phyloP scores from a whole-genome alignment of 495 filamentous ascomycete genomes.

The Trichoderma reesei region DNA sequence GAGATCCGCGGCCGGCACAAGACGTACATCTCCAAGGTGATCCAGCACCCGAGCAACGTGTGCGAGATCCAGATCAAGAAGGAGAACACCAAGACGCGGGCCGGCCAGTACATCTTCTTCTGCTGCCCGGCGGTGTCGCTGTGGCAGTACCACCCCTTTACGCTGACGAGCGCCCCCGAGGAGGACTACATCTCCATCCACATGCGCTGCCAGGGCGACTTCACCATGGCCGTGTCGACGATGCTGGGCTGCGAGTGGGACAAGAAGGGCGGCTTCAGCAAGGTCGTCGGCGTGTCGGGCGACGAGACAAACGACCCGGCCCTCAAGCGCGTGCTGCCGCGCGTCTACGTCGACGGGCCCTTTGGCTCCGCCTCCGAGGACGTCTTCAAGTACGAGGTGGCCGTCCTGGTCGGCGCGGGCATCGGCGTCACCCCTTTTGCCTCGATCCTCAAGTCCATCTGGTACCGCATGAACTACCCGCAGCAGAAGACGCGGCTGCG shows the following conservation, averaged over 20 bases:
- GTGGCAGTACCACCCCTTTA: conserved; percentile 75
- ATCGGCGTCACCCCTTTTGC: conserved; percentile 69
- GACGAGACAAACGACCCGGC: conserved; percentile 52
- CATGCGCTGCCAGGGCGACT: conserved; percentile 61
- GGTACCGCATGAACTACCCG: conserved; percentile 78
- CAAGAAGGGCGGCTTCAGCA: conserved; percentile 41
- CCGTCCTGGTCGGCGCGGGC: conserved; percentile 58
- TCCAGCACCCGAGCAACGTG: conserved; percentile 75
- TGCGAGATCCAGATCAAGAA: conserved; percentile 83
- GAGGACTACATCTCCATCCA: conserved; percentile 78
- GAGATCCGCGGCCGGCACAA: conserved; percentile 63
- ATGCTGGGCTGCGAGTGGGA: conserved; percentile 62
- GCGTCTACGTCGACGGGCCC: conserved; percentile 69
- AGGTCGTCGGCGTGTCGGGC: conserved; percentile 55
- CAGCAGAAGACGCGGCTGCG: conserved; percentile 61
- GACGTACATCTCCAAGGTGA: conserved; percentile 73
- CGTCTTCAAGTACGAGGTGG: conserved; percentile 68
- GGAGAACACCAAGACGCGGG: conserved; percentile 62
- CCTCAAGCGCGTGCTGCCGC: conserved; percentile 58
- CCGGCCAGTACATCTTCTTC: conserved; percentile 75
- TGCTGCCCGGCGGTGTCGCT: conserved; percentile 72
- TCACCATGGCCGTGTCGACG: conserved; percentile 53
- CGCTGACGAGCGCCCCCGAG: conserved; percentile 67
- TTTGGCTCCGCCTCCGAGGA: conserved; percentile 72
- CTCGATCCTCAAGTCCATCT: conserved; percentile 74